Evolutionary conservation across 352 stramenopile genomes (phyloP).

Genomic region (Pilasporangium apinafurcum): DNA sequence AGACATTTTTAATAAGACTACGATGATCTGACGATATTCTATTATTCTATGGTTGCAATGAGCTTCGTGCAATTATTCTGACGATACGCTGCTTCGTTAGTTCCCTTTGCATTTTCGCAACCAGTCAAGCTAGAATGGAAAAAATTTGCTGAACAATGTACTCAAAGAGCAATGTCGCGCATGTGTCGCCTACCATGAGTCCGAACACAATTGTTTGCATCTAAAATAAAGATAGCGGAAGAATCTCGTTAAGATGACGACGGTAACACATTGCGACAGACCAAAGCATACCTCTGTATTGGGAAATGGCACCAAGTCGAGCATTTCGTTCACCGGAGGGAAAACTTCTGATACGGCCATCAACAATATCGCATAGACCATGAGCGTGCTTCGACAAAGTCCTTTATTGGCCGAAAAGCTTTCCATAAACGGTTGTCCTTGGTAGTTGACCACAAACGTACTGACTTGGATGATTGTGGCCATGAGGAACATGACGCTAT

Average conservation of each 20-base stretch:
- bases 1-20: slow-evolving; percentile 75
- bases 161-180: slow-evolving; percentile 44
- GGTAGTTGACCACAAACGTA: slow-evolving; percentile 50
- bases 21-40: slow-evolving; percentile 78
- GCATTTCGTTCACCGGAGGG: slow-evolving; percentile 18
- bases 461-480: slow-evolving; percentile 62
- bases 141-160: slow-evolving; percentile 12
- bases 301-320: slow-evolving; percentile 34
- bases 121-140: neutral
- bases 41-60: too few relatives aligned
- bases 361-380: slow-evolving; percentile 18
- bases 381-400: slow-evolving; percentile 19
- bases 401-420: slow-evolving; percentile 35
- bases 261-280: neutral
- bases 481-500: slow-evolving; percentile 93
- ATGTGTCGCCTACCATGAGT: slow-evolving; percentile 49
- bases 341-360: slow-evolving; percentile 24
- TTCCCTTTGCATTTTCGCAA: too few relatives aligned
- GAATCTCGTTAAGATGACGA: slow-evolving; percentile 15
- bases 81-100: too few relatives aligned
- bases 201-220: slow-evolving; percentile 30
- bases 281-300: slow-evolving; percentile 17
- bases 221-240: slow-evolving; percentile 13
- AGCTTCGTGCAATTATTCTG: too few relatives aligned
- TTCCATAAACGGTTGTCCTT: slow-evolving; percentile 48